Evolutionary conservation across 1,284 basidiomycete species (phyloP).

Genomic region (Rhizoctonia solani): DNA sequence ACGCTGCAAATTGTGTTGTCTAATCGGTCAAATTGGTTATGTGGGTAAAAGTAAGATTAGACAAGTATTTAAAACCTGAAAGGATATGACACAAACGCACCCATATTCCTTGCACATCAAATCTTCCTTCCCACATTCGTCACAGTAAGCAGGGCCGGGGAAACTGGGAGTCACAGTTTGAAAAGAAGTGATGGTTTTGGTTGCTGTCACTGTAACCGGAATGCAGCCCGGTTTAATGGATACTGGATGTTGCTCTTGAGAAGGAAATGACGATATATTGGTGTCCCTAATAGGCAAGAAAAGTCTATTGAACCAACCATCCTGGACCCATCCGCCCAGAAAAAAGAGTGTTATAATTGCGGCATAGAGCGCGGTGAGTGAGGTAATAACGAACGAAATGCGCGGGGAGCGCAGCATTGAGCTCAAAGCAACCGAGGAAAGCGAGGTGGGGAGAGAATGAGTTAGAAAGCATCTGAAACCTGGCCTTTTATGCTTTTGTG

Average conservation of each 20-base stretch:
- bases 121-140: constrained; percentile 37
- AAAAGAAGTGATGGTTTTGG: neutral
- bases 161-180: constrained; percentile 1
- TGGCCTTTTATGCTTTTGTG: neutral
- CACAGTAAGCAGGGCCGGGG: constrained; percentile 32
- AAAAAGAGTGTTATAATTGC: constrained; percentile 1
- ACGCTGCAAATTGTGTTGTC: constrained; percentile 37
- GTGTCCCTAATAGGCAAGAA: neutral
- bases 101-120: constrained; percentile 38
- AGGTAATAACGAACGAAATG: constrained; percentile 8
- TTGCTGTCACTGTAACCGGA: constrained; percentile 8
- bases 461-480: neutral
- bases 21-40: neutral
- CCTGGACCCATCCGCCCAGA: neutral
- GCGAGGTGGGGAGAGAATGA: neutral
- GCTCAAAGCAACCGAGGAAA: neutral
- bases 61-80: neutral
- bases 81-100: constrained; percentile 31
- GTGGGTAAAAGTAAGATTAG: neutral
- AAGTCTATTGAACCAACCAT: constrained; percentile 1
- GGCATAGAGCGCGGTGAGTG: constrained; percentile 3
- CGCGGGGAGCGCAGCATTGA: constrained; percentile 15
- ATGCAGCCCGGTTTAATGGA: neutral
- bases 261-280: neutral
- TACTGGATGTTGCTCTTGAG: neutral